Evolutionary conservation across 148 eudicot genomes (phyloP).

Genomic region (Euryodendron excelsum): DNA sequence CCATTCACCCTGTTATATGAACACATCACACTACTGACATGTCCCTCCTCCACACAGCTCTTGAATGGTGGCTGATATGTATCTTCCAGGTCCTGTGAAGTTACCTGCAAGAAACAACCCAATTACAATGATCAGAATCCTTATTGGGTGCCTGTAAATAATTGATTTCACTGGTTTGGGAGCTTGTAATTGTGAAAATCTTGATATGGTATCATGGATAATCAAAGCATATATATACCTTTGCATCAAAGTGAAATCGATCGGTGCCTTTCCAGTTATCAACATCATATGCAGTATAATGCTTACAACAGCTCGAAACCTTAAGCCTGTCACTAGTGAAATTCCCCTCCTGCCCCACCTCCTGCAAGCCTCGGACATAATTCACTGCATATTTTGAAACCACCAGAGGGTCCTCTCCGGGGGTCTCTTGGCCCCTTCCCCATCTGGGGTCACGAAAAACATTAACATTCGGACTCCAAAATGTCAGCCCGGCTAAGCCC

Average conservation of each 20-base stretch:
- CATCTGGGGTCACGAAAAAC: conserved; percentile 41
- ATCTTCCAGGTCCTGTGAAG: conserved; percentile 36
- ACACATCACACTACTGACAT: conserved; percentile 48
- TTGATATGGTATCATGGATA: no score
- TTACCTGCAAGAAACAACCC: conserved; percentile 24
- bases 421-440: conserved; percentile 47
- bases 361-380: conserved; percentile 38
- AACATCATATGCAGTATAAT: conserved; percentile 47
- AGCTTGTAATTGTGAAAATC: no score
- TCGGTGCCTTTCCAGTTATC: conserved; percentile 47
- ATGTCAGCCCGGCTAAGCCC: conserved; percentile 41
- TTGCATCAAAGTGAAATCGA: conserved; percentile 44
- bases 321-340: conserved; percentile 27
- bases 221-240: conserved; percentile 21
- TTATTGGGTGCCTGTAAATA: not conserved
- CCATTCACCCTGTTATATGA: conserved; percentile 45
- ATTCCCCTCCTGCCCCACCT: conserved; percentile 14
- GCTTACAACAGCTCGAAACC: conserved; percentile 46
- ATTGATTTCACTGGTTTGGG: not conserved
- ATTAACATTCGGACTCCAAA: conserved; percentile 46
- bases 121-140: not conserved
- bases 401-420: conserved; percentile 44
- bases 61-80: conserved; percentile 43
- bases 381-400: conserved; percentile 34
- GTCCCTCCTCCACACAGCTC: conserved; percentile 43